phyloP scores from a whole-genome alignment of 83 land plant genomes.

The Picea abies region DNA sequence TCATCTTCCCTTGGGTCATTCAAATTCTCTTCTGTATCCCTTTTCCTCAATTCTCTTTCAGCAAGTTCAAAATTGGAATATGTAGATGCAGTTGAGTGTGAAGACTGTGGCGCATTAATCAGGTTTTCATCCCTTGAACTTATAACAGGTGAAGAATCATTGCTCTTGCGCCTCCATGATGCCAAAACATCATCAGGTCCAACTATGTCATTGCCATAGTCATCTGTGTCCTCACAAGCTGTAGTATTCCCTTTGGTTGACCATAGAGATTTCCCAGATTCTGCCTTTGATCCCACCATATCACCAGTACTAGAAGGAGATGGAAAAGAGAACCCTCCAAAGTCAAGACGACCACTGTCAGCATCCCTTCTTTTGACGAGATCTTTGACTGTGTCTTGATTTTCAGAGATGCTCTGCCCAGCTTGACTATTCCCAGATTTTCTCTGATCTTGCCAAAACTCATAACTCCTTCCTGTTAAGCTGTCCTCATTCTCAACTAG shows the following conservation, averaged over 20 bases:
- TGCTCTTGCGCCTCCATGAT: slow-evolving; percentile 82
- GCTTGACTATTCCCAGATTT: slow-evolving; percentile 21
- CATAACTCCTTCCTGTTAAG: slow-evolving; percentile 8
- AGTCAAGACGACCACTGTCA: slow-evolving; percentile 25
- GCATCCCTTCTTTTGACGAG: slow-evolving; percentile 21
- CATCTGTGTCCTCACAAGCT: slow-evolving; percentile 52
- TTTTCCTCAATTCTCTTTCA: slow-evolving; percentile 45
- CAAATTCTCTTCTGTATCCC: slow-evolving; percentile 33
- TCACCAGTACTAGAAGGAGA: slow-evolving; percentile 67
- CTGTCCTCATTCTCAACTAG: slow-evolving; percentile 41
- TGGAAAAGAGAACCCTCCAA: slow-evolving; percentile 93
- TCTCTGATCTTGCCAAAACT: slow-evolving; percentile 6
- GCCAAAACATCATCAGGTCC: slow-evolving; percentile 74
- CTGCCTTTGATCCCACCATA: slow-evolving; percentile 40
- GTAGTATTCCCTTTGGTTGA: slow-evolving; percentile 52
- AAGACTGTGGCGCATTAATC: slow-evolving; percentile 39
- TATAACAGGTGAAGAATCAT: slow-evolving; percentile 74
- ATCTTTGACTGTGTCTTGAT: slow-evolving; percentile 15
- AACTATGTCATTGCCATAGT: slow-evolving; percentile 39
- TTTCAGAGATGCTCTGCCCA: slow-evolving; percentile 16
- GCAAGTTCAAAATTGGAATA: slow-evolving; percentile 52
- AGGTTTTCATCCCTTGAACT: slow-evolving; percentile 64
- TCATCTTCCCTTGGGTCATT: slow-evolving; percentile 55
- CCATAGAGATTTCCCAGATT: slow-evolving; percentile 69
- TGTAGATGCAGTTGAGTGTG: slow-evolving; percentile 55